Percentiles rank a stretch among this genome's conserved stretches.
Evolutionary conservation across 306 rosid species (phyloP).

Genomic region (Hippophae gyantsensis): DNA sequence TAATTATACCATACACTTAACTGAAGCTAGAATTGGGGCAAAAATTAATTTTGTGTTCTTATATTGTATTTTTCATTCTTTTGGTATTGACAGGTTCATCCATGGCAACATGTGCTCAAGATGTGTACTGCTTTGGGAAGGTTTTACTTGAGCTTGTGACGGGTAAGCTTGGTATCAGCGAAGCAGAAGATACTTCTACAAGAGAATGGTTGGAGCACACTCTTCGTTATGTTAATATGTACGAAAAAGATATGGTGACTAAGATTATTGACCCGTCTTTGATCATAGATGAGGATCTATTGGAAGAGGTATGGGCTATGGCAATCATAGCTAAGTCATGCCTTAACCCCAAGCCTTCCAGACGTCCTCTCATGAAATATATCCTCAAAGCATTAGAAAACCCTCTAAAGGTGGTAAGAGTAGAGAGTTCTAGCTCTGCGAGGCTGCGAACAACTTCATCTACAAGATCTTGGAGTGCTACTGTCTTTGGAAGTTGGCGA

Average conservation of each 20-base stretch:
- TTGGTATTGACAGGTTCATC: constrained; percentile 45
- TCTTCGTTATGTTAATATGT: constrained; percentile 45
- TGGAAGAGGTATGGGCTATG: constrained; percentile 97
- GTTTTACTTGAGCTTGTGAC: constrained; percentile 84
- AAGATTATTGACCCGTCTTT: constrained; percentile 75
- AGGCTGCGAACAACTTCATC: constrained; percentile 74
- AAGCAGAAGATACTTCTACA: constrained; percentile 48
- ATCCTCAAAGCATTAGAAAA: constrained; percentile 89
- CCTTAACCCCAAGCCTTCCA: constrained; percentile 66
- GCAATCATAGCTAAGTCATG: constrained; percentile 90
- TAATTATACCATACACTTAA: no score
- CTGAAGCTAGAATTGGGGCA: neutral
- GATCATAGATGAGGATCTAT: constrained; percentile 73
- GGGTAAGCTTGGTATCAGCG: constrained; percentile 64
- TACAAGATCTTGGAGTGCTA: constrained; percentile 76
- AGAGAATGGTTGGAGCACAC: constrained; percentile 72
- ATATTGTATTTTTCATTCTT: neutral
- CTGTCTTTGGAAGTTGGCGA: constrained; percentile 82
- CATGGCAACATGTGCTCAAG: constrained; percentile 49
- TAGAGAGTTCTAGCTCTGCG: constrained; percentile 63
- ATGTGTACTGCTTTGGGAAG: constrained; percentile 79
- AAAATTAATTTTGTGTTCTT: no score
- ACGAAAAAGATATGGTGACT: constrained; percentile 53
- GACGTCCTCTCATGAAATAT: constrained; percentile 83
- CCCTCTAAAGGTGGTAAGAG: constrained; percentile 82